Conservation (phyloP, 2,329 filamentous ascomycete species). For the Diplodia scrobiculata region DNA sequence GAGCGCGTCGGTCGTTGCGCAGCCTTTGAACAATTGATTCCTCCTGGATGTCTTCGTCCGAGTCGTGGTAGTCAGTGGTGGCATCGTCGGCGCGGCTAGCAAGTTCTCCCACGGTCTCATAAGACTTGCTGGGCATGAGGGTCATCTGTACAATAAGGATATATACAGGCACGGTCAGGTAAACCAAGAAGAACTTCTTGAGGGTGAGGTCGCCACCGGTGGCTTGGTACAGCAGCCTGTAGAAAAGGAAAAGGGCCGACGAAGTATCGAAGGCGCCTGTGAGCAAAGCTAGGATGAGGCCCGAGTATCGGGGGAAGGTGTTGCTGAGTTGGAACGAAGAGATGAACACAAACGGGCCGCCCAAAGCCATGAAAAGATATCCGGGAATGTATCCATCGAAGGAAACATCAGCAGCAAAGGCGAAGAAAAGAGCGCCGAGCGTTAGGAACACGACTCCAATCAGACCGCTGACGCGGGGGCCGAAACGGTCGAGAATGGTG, state of each 20-base stretch:
- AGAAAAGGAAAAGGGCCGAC: constrained; percentile 53
- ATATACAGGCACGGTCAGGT: constrained; percentile 51
- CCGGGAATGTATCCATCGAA: constrained; percentile 67
- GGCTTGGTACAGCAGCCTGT: constrained; percentile 51
- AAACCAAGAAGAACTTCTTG: constrained; percentile 55
- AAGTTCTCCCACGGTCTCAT: constrained; percentile 71
- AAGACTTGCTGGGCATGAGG: constrained; percentile 52
- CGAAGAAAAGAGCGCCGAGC: constrained; percentile 71
- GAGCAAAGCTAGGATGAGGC: constrained; percentile 53
- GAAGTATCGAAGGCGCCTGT: constrained; percentile 56
- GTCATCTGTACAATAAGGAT: constrained; percentile 51
- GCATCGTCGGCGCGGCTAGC: constrained; percentile 63
- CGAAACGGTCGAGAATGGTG: constrained; percentile 78
- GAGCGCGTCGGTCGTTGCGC: constrained; percentile 59
- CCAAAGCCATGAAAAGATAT: constrained; percentile 54
- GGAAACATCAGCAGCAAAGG: constrained; percentile 63
- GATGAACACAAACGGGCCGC: constrained; percentile 56
- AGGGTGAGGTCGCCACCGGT: constrained; percentile 48
- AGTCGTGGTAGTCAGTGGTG: constrained; percentile 53
- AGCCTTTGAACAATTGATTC: constrained; percentile 50
- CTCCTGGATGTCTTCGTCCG: constrained; percentile 59
- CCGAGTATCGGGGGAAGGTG: constrained; percentile 54
- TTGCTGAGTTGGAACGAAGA: constrained; percentile 56
- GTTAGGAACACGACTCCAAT: constrained; percentile 70
- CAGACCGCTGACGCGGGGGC: constrained; percentile 74